Percentiles rank a stretch among this genome's conserved stretches.
Evolutionary conservation across 768 basidiomycete genomes (phyloP).

Genomic region (Panaeolus cyanescens): DNA sequence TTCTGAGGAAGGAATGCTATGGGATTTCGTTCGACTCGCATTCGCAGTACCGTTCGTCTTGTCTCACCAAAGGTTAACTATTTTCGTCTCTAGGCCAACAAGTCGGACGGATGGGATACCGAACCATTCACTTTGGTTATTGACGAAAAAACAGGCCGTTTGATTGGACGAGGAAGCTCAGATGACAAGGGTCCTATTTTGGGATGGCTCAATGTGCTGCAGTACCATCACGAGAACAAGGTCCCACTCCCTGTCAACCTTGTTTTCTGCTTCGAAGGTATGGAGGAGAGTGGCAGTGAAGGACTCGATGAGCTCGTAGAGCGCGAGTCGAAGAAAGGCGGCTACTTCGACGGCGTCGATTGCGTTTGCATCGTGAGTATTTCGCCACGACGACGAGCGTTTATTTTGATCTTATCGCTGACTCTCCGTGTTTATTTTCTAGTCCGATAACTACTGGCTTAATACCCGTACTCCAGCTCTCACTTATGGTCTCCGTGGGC

Average conservation of each 20-base stretch:
- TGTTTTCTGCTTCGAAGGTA: constrained; percentile 92
- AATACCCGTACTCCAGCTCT: constrained; percentile 78
- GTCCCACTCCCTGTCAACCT: constrained; percentile 86
- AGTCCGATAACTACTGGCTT: constrained; percentile 96
- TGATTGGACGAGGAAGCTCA: constrained; percentile 85
- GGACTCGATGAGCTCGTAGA: constrained; percentile 88
- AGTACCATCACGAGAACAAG: constrained; percentile 72
- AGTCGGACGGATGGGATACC: constrained; percentile 83
- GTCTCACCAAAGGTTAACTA: background rate
- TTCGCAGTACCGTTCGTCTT: background rate
- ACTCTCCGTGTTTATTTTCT: background rate
- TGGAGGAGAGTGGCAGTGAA: constrained; percentile 95
- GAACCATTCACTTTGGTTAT: constrained; percentile 78
- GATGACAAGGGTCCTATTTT: constrained; percentile 92
- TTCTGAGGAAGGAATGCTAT: background rate
- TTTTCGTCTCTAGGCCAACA: constrained; percentile 33
- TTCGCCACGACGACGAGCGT: background rate
- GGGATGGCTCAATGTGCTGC: constrained; percentile 88
- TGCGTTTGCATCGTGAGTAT: constrained; percentile 86
- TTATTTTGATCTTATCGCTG: constrained; percentile 1
- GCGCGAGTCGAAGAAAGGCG: constrained; percentile 68
- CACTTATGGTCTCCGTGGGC: constrained; percentile 88
- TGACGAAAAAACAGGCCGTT: constrained; percentile 45
- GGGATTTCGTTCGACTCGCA: background rate
- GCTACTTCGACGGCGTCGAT: constrained; percentile 87